These are phyloP conservation scores for Trichosporon coremiiforme DNA, from an alignment of 1,284 basidiomycete species.

Conservation along the genomic window DNA sequence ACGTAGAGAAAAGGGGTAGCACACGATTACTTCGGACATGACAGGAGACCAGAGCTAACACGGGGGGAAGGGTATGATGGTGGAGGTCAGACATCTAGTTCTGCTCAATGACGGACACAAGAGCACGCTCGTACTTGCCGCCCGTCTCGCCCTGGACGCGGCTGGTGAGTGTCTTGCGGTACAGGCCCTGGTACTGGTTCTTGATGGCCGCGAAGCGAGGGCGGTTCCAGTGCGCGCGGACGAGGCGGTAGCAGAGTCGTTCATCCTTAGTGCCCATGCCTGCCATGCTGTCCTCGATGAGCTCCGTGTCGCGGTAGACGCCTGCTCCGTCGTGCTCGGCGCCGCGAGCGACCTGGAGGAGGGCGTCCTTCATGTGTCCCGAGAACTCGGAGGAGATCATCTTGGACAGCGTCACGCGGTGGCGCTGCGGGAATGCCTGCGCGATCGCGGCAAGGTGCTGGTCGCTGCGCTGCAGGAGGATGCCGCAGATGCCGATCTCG, in stretches of 20 bases:
- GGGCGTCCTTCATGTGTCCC: constrained; percentile 55
- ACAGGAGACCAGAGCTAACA: background rate
- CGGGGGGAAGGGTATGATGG: too few relatives aligned
- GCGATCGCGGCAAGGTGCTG: constrained; percentile 53
- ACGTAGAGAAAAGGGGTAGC: background rate
- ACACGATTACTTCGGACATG: background rate
- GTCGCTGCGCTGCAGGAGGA: constrained; percentile 53
- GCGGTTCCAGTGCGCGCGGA: constrained; percentile 55
- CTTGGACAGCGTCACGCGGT: constrained; percentile 43
- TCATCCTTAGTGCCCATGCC: constrained; percentile 58
- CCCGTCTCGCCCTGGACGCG: constrained; percentile 56
- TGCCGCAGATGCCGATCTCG: constrained; percentile 56
- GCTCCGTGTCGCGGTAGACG: constrained; percentile 50
- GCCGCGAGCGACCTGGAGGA: constrained; percentile 49
- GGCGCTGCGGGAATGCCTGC: constrained; percentile 48
- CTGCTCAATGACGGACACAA: constrained; percentile 45
- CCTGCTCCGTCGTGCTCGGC: constrained; percentile 53
- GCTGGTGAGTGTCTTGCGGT: constrained; percentile 42
- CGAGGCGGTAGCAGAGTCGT: constrained; percentile 53
- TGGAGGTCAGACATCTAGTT: constrained; percentile 29
- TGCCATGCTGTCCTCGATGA: constrained; percentile 51
- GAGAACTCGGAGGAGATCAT: constrained; percentile 56
- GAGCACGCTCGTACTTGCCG: constrained; percentile 53
- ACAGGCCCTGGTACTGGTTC: constrained; percentile 48
- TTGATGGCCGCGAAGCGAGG: constrained; percentile 54